Evolutionary conservation across 2,329 filamentous ascomycete genomes (phyloP).

Genomic region (Didymella sp.): DNA sequence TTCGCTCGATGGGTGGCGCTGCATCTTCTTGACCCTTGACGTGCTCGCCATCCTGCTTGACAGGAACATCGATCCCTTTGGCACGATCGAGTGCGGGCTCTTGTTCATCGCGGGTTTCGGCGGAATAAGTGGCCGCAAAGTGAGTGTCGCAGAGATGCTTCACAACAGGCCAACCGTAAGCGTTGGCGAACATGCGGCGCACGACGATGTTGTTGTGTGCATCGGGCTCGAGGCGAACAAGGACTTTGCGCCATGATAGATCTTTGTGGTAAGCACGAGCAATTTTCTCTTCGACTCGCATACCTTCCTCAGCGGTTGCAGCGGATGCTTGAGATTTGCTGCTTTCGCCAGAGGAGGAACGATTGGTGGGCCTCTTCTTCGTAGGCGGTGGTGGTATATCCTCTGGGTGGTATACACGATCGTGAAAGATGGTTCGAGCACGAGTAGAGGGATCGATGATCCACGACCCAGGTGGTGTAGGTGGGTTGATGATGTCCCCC

Average conservation of each 20-base stretch:
- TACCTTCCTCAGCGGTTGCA: conserved; percentile 59
- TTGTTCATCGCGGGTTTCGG: conserved; percentile 70
- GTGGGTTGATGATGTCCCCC: conserved; percentile 89
- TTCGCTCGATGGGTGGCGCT: conserved; percentile 49
- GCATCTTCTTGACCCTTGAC: conserved; percentile 58
- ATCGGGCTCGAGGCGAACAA: conserved; percentile 93
- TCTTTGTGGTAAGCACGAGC: conserved; percentile 92
- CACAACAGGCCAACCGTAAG: conserved; percentile 95
- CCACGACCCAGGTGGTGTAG: conserved; percentile 80
- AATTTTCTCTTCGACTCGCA: conserved; percentile 98
- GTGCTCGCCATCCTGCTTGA: conserved; percentile 71
- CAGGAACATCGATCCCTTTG: conserved; percentile 62
- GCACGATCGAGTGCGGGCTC: conserved; percentile 74
- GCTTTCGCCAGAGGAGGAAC: conserved; percentile 50
- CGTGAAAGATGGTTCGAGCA: conserved; percentile 92
- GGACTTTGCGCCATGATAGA: conserved; percentile 93
- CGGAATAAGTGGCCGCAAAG: conserved; percentile 77
- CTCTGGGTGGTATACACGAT: conserved; percentile 89
- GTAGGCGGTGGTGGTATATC: conserved; percentile 85
- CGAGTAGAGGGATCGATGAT: conserved; percentile 82
- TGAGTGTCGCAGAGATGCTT: conserved; percentile 95
- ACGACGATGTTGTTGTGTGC: conserved; percentile 99
- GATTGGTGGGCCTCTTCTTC: conserved; percentile 48
- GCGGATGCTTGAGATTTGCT: conserved; percentile 33
- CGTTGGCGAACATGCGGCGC: conserved; percentile 94